phyloP scores from a whole-genome alignment of 116 monocot genomes.

The Papilionanthe hybrid region DNA sequence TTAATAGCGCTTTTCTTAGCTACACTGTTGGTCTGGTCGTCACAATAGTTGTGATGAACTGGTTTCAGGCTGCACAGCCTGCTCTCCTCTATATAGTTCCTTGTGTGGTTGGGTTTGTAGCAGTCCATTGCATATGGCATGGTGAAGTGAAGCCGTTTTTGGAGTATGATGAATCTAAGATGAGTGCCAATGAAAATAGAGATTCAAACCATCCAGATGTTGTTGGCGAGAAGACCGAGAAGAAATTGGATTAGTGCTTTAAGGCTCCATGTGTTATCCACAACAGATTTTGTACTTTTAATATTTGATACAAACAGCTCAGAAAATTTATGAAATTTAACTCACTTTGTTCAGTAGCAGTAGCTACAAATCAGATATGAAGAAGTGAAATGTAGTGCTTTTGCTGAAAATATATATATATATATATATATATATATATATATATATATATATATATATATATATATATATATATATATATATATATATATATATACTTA shows the following conservation, averaged over 20 bases:
- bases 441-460: too few relatives aligned
- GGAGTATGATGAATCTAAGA: slow-evolving; percentile 51
- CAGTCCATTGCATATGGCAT: slow-evolving; percentile 61
- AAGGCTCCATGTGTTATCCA: neutral
- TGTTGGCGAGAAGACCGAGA: slow-evolving; percentile 4
- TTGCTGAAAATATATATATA: too few relatives aligned
- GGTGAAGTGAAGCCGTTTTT: slow-evolving; percentile 70
- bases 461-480: too few relatives aligned
- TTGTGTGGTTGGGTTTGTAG: slow-evolving; percentile 79
- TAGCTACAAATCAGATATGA: too few relatives aligned
- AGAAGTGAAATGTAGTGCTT: too few relatives aligned
- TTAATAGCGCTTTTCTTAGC: slow-evolving; percentile 84
- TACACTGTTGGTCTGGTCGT: slow-evolving; percentile 67
- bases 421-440: too few relatives aligned
- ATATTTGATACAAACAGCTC: neutral
- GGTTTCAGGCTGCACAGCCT: slow-evolving; percentile 99
- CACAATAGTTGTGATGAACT: slow-evolving; percentile 96
- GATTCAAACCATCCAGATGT: slow-evolving; percentile 7
- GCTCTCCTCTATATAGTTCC: slow-evolving; percentile 92
- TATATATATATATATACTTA: too few relatives aligned
- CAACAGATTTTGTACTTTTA: neutral
- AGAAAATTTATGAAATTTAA: neutral
- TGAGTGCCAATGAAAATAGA: slow-evolving; percentile 9
- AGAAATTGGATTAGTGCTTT: slow-evolving; percentile 14
- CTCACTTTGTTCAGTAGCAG: too few relatives aligned